A percentile compares a stretch with the other conserved stretches of the same genome.
phyloP scores from a whole-genome alignment of 768 basidiomycete genomes.

The Pleurotus giganteus region DNA sequence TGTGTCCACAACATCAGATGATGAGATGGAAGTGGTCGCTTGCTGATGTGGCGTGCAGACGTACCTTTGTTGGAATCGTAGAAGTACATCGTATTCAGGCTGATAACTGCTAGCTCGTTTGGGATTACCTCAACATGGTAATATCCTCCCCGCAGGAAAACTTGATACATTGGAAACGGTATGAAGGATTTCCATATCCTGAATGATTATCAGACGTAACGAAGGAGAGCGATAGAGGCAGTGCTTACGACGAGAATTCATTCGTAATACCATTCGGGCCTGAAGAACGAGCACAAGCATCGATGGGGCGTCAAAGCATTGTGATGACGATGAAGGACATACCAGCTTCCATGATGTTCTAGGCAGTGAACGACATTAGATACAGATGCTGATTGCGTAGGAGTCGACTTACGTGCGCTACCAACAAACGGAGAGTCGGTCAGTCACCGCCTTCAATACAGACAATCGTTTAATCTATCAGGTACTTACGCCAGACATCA shows the following conservation, averaged over 20 bases:
- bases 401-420: conserved; percentile 54
- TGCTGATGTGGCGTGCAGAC: conserved; percentile 14
- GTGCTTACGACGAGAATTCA: conserved; percentile 64
- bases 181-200: conserved; percentile 84
- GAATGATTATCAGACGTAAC: conserved; percentile 16
- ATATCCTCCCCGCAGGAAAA: conserved; percentile 88
- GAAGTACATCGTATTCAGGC: conserved; percentile 89
- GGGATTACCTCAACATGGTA: conserved; percentile 80
- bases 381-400: conserved; percentile 15
- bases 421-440: conserved; percentile 10
- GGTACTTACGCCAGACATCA: conserved; percentile 81
- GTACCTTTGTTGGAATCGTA: conserved; percentile 86
- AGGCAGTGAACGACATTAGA: conserved; percentile 12
- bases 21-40: conserved; percentile 9
- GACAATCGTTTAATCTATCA: conserved; percentile 4
- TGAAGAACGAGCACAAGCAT: conserved; percentile 20
- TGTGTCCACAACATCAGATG: conserved; percentile 11
- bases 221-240: conserved; percentile 10
- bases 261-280: conserved; percentile 70
- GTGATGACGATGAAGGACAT: conserved; percentile 12
- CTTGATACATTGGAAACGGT: conserved; percentile 73
- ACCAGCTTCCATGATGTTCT: conserved; percentile 73
- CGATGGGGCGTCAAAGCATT: conserved; percentile 7
- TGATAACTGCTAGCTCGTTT: conserved; percentile 71
- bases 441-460: conserved; percentile 11